Percentiles rank a stretch among this genome's conserved stretches.
phyloP scores from a whole-genome alignment of 2,329 filamentous ascomycete genomes.

The Didymella glomerata region DNA sequence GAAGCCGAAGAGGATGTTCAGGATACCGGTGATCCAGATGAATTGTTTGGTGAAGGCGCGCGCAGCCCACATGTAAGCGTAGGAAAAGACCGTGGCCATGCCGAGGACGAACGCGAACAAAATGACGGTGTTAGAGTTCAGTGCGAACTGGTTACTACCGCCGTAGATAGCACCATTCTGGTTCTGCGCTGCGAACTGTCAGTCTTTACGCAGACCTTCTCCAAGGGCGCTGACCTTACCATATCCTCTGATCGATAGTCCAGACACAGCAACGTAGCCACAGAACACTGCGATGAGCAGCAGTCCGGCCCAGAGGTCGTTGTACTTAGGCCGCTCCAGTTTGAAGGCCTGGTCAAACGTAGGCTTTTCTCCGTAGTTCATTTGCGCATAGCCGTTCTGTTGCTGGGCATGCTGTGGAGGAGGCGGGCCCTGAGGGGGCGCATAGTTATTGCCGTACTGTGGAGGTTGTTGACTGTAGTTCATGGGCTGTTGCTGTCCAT shows the following conservation, averaged over 20 bases:
- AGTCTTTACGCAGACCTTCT: slow-evolving; percentile 10
- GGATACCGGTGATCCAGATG: slow-evolving; percentile 77
- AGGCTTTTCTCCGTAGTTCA: slow-evolving; percentile 53
- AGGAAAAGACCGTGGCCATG: slow-evolving; percentile 77
- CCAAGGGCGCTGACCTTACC: slow-evolving; percentile 30
- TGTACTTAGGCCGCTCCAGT: slow-evolving; percentile 83
- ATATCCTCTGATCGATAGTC: slow-evolving; percentile 78
- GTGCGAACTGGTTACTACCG: slow-evolving; percentile 69
- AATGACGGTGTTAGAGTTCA: slow-evolving; percentile 85
- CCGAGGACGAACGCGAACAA: slow-evolving; percentile 82
- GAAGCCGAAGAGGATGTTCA: slow-evolving; percentile 79
- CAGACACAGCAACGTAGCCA: slow-evolving; percentile 81
- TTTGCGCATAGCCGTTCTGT: slow-evolving; percentile 37
- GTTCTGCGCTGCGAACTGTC: slow-evolving; percentile 56
- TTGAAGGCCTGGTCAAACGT: slow-evolving; percentile 84
- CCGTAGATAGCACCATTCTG: slow-evolving; percentile 80
- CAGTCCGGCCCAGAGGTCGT: slow-evolving; percentile 88
- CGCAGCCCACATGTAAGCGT: slow-evolving; percentile 77
- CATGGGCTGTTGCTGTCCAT: slow-evolving; percentile 26
- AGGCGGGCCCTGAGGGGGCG: slow-evolving; percentile 37
- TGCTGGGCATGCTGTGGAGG: slow-evolving; percentile 33
- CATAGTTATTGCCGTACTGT: slow-evolving; percentile 45
- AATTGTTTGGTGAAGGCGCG: slow-evolving; percentile 86
- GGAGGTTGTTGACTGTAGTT: slow-evolving; percentile 46
- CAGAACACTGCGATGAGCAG: slow-evolving; percentile 75